Evolutionary conservation across 345 rosid genomes (phyloP), one percentile per base, ranked within the genome.

Genomic region (Sisymbrium altissimum): DNA sequence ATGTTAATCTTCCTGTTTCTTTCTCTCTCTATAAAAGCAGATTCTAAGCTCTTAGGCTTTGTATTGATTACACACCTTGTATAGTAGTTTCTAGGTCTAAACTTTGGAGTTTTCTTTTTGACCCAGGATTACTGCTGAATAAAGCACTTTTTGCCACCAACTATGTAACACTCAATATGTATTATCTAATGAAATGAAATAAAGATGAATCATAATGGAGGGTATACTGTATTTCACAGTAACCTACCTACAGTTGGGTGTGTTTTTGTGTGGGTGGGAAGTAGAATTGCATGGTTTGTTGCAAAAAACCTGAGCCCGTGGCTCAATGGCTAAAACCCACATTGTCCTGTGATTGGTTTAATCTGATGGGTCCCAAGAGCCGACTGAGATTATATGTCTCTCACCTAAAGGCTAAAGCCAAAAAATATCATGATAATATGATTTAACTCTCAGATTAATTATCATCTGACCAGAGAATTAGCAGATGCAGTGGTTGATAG

Each of bases 251-350:
- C 45, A 48, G 55, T 41, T 50, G 29, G 39, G 39, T 57, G 7
- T 32, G n/a, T 56, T 56, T 53, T 40, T 41, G 19, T 62, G 66
- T 71, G 15, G 15, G 27, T 52, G 35, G 45, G 55, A 72, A 52
- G 76, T 72, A 53, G 45, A 63, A 72, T 40, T 63, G 63, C 70
- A 40, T 72, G 58, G 65, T 65, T 73, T 65, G 61, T 53, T 75
- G 79, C 74, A 75, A 15, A 68, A 68, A 52, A 35, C 49, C 57
- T 33, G 58, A 81, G 76, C 77, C 84, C 88, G 89, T 76, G 87
- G 92, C 96, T 87, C 96, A 87, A 84, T 86, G 88, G 88, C 79
- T 60, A 75, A 43, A 66, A 40, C 36, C 10, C 45, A 29, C 23
- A 45, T 30, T 21, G 6, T 18, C 65, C 12, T 61, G 21, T 44